Base-by-base conservation (phyloP, 2,329 filamentous ascomycete genomes). In the Cryphonectria naterciae region DNA sequence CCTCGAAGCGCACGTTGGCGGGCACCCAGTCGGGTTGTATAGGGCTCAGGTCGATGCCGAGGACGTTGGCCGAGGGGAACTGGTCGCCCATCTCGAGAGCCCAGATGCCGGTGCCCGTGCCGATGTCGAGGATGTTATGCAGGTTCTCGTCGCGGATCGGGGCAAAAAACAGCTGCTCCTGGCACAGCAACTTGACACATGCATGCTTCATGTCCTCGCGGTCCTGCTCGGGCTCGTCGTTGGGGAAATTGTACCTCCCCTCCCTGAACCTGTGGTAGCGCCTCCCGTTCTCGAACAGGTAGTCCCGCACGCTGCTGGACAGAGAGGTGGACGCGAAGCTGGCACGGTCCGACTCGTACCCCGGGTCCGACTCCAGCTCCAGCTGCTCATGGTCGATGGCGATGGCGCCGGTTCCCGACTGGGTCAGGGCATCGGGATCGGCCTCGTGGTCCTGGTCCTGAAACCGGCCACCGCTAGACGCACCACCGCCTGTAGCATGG, bases 101-200 rank as follows among this genome's bases (percentile, higher is more conserved):
- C 87, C 87, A 89, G 8, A 87, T 87, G 2, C 87, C 87, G 0
- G 87, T 89, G 2, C 87, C 87, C 0, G 87, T 89, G 19, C 86
- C 87, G 61, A 89, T 83, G 74, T 89, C 87, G n/a, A 89, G 78
- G 13, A 88, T 80, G 73, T 85, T 80, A 70, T 86, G 84, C 0
- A 85, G 83, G 56, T 82, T 77, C 22, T 28, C 37, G 2, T 81
- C 77, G 6, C 81, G 81, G 65, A 88, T 82, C 2, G 86, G 86
- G 3, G 86, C 85, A 75, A 86, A 86, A 75, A 85, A 82, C n/a
- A 88, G 78, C 70, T 81, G 81, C 49, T 83, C 79, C 68, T 82
- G 83, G 71, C 84, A 85, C 22, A 87, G 78, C 70, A 85, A 75
- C 76, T 83, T 84, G 58, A 86, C 78, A 81, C 87, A 85, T 73